phyloP scores from a whole-genome alignment of 352 stramenopile genomes.

The Pythium guiyangense region DNA sequence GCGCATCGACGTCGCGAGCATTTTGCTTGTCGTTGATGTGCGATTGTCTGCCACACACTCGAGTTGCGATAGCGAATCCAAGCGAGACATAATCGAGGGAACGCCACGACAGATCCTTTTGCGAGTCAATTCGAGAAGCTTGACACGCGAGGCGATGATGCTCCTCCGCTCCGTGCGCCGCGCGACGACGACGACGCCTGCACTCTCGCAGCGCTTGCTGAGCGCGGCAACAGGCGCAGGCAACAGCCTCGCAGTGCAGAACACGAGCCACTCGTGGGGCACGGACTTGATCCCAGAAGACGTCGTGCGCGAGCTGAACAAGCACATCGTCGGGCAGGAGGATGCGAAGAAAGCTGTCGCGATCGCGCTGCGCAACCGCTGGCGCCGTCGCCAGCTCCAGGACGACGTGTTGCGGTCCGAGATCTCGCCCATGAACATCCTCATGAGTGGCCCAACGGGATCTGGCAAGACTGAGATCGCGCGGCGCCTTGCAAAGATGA shows the following conservation, averaged over 20 bases:
- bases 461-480: constrained; percentile 99
- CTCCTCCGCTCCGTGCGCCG: background rate
- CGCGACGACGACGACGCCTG: background rate
- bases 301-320: constrained; percentile 92
- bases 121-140: background rate
- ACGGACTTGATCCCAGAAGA: constrained; percentile 83
- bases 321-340: constrained; percentile 95
- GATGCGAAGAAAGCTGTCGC: constrained; percentile 97
- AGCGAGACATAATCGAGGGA: background rate
- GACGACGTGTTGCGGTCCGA: constrained; percentile 80
- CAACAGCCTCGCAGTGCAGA: constrained; percentile 8
- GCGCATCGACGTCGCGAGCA: background rate
- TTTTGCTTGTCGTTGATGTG: background rate
- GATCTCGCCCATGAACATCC: constrained; percentile 98
- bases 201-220: constrained; percentile 1
- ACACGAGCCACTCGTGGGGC: constrained; percentile 15
- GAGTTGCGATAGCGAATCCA: background rate
- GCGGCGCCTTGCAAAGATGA: constrained; percentile 95
- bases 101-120: too few relatives aligned
- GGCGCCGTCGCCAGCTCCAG: constrained; percentile 92
- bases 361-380: constrained; percentile 97
- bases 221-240: background rate
- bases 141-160: background rate
- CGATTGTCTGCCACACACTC: too few relatives aligned
- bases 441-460: constrained; percentile 98